These are phyloP conservation scores for Saccharum hybrid DNA, from an alignment of 202 grass and related monocot species.

Conservation along the genomic window DNA sequence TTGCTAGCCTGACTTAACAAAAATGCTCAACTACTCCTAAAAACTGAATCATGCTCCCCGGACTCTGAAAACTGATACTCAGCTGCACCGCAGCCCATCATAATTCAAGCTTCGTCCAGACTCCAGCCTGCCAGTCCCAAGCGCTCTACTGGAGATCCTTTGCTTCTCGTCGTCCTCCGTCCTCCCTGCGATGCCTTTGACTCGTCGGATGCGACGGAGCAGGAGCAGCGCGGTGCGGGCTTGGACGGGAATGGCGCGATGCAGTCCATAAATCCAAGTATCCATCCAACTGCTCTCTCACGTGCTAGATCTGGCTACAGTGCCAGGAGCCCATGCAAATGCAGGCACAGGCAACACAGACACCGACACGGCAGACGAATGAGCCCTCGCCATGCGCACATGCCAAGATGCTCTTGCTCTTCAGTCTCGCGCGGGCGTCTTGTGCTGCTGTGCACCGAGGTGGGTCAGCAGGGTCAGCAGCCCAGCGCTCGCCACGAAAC, in stretches of 20 bases:
- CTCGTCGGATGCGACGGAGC: not conserved
- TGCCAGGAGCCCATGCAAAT: not conserved
- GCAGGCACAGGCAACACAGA: conserved; percentile 5
- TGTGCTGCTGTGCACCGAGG: not conserved
- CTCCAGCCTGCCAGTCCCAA: too few relatives aligned
- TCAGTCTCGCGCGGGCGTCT: not conserved
- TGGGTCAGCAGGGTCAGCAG: not conserved
- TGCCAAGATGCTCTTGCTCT: conserved; percentile 36
- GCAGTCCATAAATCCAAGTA: not conserved
- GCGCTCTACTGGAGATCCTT: not conserved
- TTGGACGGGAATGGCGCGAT: not conserved
- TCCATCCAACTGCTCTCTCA: conserved; percentile 21
- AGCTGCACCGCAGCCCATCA: not conserved
- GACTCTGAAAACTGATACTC: too few relatives aligned
- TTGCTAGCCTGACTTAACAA: not conserved
- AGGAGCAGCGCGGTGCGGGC: not conserved
- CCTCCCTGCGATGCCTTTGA: not conserved
- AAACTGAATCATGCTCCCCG: not conserved
- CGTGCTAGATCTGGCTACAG: conserved; percentile 28
- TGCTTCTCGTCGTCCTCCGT: not conserved
- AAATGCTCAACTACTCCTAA: not conserved
- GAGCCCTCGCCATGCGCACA: not conserved
- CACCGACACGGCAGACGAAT: not conserved
- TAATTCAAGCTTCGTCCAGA: not conserved
- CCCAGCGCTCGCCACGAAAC: not conserved